Evolutionary conservation across 176 grass and related monocot species (phyloP).

Genomic region (Musa schizocarpa): DNA sequence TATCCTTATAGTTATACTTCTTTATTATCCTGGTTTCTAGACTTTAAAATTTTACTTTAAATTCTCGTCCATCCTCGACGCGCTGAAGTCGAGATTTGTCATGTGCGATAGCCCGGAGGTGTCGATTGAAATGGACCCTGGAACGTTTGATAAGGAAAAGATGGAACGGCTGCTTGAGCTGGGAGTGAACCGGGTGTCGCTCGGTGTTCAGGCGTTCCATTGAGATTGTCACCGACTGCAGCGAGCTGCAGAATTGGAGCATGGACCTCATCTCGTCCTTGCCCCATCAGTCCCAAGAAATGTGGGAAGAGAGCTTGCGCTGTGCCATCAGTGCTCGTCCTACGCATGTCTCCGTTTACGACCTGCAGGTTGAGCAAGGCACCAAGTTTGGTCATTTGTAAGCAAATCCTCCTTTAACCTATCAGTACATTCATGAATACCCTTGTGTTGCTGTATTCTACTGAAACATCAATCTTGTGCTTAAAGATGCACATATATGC

Average conservation of each 20-base stretch:
- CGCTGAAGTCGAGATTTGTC: constrained; percentile 43
- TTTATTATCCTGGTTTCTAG: too few species aligned
- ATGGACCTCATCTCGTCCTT: constrained; percentile 87
- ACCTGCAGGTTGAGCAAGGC: constrained; percentile 81
- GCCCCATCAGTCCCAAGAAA: constrained; percentile 58
- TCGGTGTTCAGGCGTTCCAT: constrained; percentile 72
- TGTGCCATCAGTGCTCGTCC: constrained; percentile 46
- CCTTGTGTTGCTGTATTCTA: background rate
- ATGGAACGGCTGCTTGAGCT: constrained; percentile 41
- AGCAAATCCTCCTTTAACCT: constrained; percentile 18
- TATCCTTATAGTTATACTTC: too few species aligned
- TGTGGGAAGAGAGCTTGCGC: constrained; percentile 87
- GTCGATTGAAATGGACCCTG: constrained; percentile 87
- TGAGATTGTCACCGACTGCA: constrained; percentile 34
- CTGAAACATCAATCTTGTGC: background rate
- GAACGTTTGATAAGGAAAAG: constrained; percentile 49
- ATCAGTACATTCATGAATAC: too few species aligned
- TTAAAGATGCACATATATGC: too few species aligned
- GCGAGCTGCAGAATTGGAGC: constrained; percentile 78
- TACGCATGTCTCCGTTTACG: constrained; percentile 65
- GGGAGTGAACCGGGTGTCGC: constrained; percentile 81
- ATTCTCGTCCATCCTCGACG: constrained; percentile 36
- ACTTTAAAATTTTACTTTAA: too few species aligned
- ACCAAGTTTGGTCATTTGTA: constrained; percentile 79
- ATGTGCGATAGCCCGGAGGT: constrained; percentile 45